Percentiles rank a stretch among this genome's conserved stretches.
phyloP scores from a whole-genome alignment of 2,329 filamentous ascomycete species.

The Colletotrichum sp. region DNA sequence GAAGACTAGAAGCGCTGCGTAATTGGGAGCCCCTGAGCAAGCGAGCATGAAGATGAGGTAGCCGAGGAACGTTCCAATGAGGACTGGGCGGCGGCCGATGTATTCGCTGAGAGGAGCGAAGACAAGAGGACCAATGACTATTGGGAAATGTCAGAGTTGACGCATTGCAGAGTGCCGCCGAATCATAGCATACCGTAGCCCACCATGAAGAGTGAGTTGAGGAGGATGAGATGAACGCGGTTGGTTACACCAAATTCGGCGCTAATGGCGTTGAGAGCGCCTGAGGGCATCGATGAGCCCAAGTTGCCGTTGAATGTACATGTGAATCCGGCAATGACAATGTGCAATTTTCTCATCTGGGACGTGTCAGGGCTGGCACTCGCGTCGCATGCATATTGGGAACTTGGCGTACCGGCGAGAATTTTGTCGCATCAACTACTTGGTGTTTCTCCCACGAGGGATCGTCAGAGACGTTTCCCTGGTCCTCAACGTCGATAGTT shows the following conservation, averaged over 20 bases:
- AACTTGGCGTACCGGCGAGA: constrained; percentile 28
- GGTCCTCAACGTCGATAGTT: neutral
- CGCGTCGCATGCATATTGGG: neutral
- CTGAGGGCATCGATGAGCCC: constrained; percentile 39
- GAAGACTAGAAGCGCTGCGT: constrained; percentile 46
- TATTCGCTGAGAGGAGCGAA: constrained; percentile 40
- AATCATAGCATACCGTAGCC: constrained; percentile 26
- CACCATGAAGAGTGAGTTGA: constrained; percentile 41
- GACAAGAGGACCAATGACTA: constrained; percentile 35
- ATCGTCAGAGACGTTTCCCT: constrained; percentile 22
- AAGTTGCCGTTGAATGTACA: constrained; percentile 42
- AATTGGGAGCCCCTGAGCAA: constrained; percentile 46
- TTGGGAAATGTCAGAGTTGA: neutral
- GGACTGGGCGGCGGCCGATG: constrained; percentile 35
- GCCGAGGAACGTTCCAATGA: constrained; percentile 36
- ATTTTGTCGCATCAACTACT: constrained; percentile 33
- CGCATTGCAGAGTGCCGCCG: neutral
- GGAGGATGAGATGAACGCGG: constrained; percentile 32
- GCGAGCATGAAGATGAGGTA: constrained; percentile 37
- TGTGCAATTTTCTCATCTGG: constrained; percentile 35
- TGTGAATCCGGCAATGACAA: constrained; percentile 38
- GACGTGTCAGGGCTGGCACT: neutral
- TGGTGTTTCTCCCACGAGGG: neutral
- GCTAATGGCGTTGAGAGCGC: constrained; percentile 38
- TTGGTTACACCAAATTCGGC: constrained; percentile 30